phyloP scores from a whole-genome alignment of 495 filamentous ascomycete species.

The Daldinia bambusicola region DNA sequence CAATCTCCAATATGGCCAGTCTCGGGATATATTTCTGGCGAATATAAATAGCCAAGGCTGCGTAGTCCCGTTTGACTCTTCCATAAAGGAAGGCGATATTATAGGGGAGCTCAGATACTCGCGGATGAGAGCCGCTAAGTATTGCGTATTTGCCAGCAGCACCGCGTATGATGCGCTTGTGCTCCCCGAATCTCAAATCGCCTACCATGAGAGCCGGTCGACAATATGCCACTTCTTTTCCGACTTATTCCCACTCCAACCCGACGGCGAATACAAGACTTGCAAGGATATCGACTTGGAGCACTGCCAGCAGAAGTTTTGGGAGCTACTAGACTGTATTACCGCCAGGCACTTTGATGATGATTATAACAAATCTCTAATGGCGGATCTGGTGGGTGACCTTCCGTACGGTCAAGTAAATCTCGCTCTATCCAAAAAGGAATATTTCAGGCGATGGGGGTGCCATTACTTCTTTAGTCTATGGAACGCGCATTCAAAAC shows the following conservation, averaged over 20 bases:
- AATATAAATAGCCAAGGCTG: slow-evolving; percentile 9
- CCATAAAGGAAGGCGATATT: slow-evolving; percentile 19
- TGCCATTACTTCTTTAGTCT: slow-evolving; percentile 58
- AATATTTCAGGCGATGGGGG: slow-evolving; percentile 55
- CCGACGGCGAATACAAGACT: slow-evolving; percentile 45
- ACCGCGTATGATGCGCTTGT: slow-evolving; percentile 17
- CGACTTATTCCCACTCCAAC: slow-evolving; percentile 44
- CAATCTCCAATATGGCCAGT: slow-evolving; percentile 60
- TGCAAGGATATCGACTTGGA: slow-evolving; percentile 8
- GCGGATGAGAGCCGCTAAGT: slow-evolving; percentile 19
- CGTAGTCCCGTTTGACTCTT: neutral
- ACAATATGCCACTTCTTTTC: slow-evolving; percentile 53
- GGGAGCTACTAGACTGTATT: slow-evolving; percentile 40
- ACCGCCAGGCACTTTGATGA: slow-evolving; percentile 44
- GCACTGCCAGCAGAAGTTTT: slow-evolving; percentile 17
- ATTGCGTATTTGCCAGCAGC: neutral
- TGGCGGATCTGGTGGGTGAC: slow-evolving; percentile 50
- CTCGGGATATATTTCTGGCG: slow-evolving; percentile 56
- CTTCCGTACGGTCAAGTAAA: slow-evolving; percentile 50
- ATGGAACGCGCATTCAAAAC: slow-evolving; percentile 54
- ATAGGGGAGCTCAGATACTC: slow-evolving; percentile 49
- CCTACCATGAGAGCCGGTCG: slow-evolving; percentile 58
- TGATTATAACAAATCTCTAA: slow-evolving; percentile 48
- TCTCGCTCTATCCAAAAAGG: slow-evolving; percentile 44
- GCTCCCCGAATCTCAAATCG: slow-evolving; percentile 43